Base-by-base conservation (phyloP, 495 filamentous ascomycete species). In the Penicillium goetzii region DNA sequence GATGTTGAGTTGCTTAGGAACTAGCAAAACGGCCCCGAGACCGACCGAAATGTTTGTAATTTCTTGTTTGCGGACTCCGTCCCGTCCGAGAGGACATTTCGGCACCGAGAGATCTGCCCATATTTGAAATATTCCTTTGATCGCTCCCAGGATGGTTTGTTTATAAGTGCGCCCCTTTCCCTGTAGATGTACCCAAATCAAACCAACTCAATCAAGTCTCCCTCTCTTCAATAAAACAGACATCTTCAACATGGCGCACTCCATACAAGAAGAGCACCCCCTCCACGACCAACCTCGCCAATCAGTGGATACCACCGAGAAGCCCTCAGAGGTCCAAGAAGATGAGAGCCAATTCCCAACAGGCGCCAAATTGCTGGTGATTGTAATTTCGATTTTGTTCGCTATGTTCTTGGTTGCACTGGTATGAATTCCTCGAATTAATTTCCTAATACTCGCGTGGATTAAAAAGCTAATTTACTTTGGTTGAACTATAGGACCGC, bases 401-500 rank as follows among this genome's bases (percentile, higher is more conserved):
- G 56, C 56, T 17, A 59, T 59, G 56, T 59, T 59, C 3, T 41
- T 59, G 38, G 56, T 59, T 59, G 56, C 56, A 34, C 32, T 59
- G 56, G 56, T 59, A 50, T 12, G 23, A 30, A 10, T 50, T 19
- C 26, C 17, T 3, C 28, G 1, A 21, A 11, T 23, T 8, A 14
- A 11, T 25, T 2, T 45, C 26, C 6, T 3, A 9, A 34, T 9
- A 36, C 10, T 50, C 4, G 10, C 3, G 12, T 30, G 23, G 11
- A 23, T 32, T 32, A 21, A 15, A 49, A 38, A 32, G 30, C 50
- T 34, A 26, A 33, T 25, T 25, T 25, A 10, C 17, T 12, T 21
- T 3, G 3, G 12, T 19, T 54, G 19, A 21, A 53, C 51, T 25
- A 19, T 54, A 60, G 75, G 84, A 86, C 72, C 81, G 84, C 69